phyloP scores from a whole-genome alignment of 75 land plant genomes.

The Cryptomeria japonica region DNA sequence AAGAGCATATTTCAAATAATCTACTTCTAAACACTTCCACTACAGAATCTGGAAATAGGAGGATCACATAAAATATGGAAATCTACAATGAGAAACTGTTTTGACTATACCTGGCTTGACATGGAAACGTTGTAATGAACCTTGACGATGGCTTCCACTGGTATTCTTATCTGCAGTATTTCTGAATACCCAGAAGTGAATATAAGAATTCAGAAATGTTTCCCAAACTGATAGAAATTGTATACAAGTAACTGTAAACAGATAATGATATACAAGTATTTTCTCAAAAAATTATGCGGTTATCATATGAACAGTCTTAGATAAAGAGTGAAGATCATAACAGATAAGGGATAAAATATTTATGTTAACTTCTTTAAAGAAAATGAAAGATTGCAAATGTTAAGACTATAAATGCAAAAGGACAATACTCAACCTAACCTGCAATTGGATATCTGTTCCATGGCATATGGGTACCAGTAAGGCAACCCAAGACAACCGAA shows the following conservation, averaged over 20 bases:
- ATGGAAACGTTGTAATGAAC: background rate
- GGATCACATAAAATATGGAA: background rate
- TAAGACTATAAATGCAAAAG: background rate
- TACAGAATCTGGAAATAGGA: background rate
- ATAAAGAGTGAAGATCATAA: background rate
- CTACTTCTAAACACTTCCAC: background rate
- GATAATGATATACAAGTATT: conserved; percentile 6
- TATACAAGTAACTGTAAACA: background rate
- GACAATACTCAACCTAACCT: conserved; percentile 20
- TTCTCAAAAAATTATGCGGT: background rate
- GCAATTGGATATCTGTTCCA: conserved; percentile 38
- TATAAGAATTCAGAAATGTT: background rate
- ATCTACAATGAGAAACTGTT: background rate
- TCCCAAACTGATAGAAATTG: background rate
- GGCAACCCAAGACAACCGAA: conserved; percentile 76
- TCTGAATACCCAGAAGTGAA: conserved; percentile 1
- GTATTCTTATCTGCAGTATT: background rate
- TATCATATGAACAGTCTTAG: background rate
- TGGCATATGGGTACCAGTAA: conserved; percentile 55
- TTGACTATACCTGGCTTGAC: conserved; percentile 12
- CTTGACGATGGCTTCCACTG: background rate
- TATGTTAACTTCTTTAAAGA: background rate
- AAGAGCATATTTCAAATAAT: background rate
- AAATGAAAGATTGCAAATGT: background rate
- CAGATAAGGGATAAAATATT: background rate